Conservation (phyloP, 2,329 filamentous ascomycete species). For the Pseudocercospora macadamiae region DNA sequence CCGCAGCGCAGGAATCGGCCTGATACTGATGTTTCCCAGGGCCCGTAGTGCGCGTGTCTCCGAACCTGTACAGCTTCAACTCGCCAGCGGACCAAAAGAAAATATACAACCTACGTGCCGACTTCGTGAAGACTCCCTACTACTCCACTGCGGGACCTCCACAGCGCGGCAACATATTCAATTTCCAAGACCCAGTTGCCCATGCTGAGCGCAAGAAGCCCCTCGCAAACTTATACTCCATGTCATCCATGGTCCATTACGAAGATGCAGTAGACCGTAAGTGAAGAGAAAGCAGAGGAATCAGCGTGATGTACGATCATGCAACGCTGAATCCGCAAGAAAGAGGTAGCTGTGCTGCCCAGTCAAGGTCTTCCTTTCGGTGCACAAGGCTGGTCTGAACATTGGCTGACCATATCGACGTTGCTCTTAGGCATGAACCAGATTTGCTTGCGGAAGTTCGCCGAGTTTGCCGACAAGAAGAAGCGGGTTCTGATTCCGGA, state of each 20-base stretch:
- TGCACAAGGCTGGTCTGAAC: too few species aligned
- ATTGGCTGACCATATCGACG: too few species aligned
- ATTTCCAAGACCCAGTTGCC: slow-evolving; percentile 41
- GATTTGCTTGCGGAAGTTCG: background rate
- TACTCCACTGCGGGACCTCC: slow-evolving; percentile 38
- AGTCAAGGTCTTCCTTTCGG: too few species aligned
- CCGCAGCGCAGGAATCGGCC: too few species aligned
- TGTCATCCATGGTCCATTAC: slow-evolving; percentile 43
- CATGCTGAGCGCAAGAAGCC: slow-evolving; percentile 42
- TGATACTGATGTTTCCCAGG: background rate
- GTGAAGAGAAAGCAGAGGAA: too few species aligned
- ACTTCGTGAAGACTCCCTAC: slow-evolving; percentile 47
- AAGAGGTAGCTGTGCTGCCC: too few species aligned
- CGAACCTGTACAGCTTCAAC: slow-evolving; percentile 36
- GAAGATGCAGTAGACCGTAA: slow-evolving; percentile 41
- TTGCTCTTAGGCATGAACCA: too few species aligned
- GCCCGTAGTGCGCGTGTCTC: slow-evolving; percentile 36
- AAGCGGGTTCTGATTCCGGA: slow-evolving; percentile 33
- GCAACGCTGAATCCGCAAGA: too few species aligned
- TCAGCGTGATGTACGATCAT: too few species aligned
- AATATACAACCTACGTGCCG: slow-evolving; percentile 43
- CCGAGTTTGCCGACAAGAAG: background rate
- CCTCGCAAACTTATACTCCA: slow-evolving; percentile 41
- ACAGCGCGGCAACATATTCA: slow-evolving; percentile 45
- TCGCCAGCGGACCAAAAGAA: slow-evolving; percentile 34